Evolutionary conservation across 441 rosid species (phyloP).

Genomic region (Gossypium lobatum): DNA sequence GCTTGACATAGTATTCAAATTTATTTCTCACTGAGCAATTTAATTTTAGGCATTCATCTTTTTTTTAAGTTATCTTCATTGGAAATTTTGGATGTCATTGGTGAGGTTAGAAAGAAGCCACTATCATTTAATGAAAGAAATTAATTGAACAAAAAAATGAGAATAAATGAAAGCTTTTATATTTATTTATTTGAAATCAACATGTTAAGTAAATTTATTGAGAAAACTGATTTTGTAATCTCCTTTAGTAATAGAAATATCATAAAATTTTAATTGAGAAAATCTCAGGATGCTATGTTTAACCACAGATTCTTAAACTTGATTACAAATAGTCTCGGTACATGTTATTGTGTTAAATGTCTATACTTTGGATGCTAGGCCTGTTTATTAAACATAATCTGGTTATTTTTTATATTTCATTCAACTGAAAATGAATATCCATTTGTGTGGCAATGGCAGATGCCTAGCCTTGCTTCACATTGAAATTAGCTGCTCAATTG

Average conservation of each 20-base stretch:
- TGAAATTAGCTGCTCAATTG: neutral
- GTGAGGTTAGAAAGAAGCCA: neutral
- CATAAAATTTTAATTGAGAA: neutral
- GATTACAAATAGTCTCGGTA: no score
- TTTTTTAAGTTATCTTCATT: neutral
- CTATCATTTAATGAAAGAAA: neutral
- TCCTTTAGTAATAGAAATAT: neutral
- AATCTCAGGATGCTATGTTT: neutral
- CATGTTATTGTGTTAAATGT: neutral
- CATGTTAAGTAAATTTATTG: neutral
- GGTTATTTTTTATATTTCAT: no score
- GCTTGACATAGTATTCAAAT: neutral
- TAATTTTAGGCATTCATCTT: neutral
- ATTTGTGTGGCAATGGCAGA: neutral
- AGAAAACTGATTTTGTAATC: neutral
- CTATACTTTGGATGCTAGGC: no score
- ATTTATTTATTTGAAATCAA: no score
- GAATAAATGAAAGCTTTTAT: no score
- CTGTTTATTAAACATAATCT: no score
- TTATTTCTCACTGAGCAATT: neutral
- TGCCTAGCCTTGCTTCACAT: neutral
- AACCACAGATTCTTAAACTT: neutral
- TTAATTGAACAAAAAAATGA: neutral
- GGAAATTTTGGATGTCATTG: neutral
- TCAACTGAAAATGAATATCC: no score